Evolutionary conservation across 1,284 basidiomycete genomes (phyloP), one percentile per base, ranked within the genome.

Genomic region (Moniliophthora roreri): DNA sequence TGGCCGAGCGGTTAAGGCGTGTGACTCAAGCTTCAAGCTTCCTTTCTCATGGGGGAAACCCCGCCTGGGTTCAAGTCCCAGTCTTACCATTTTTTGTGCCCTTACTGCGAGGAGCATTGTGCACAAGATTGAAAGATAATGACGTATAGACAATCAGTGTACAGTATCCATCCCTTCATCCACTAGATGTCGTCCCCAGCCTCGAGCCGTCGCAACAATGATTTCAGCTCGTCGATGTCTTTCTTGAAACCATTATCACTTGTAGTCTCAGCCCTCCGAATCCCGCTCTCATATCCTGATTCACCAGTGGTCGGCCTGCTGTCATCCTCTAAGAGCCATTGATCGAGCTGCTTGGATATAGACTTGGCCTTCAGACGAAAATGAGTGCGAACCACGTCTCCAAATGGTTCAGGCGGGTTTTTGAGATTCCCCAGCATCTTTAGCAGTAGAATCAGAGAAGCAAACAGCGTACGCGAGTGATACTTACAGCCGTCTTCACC

Each of bases 381-480:
- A 69, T 96, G 94, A 0, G 92, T 95, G 38, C 81, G 83, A 62
- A 97, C 88, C 54, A 95, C 82, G 56, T 92, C 87, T 38, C 73
- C 83, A 64, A 93, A 95, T 51, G 88, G 84, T 58, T 87, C 89
- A 10, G 92, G 91, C 18, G 92, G 89, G 42, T 79, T 80, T 67
- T 84, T 88, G 60, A 96, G 71, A 64, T 89, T 92, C 34, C 82
- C 87, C n/a, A 93, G 75, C 90, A 93, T 93, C 89, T 91, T 60
- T 57, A 63, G 34, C 51, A 42, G 16, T 38, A 62, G 46, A 42
- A 20, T 36, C 11, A 38, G 45, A 45, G 52, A 37, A 53, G 32
- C 24, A 56, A 41, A 40, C 10, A 42, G 42, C 34, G 42, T 28
- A 40, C 39, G 26, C 35, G 42, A 23, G 16, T 54, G 45, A 54